Evolutionary conservation across 2,329 filamentous ascomycete genomes (phyloP).

Genomic region (Cadophora luteo-olivacea): DNA sequence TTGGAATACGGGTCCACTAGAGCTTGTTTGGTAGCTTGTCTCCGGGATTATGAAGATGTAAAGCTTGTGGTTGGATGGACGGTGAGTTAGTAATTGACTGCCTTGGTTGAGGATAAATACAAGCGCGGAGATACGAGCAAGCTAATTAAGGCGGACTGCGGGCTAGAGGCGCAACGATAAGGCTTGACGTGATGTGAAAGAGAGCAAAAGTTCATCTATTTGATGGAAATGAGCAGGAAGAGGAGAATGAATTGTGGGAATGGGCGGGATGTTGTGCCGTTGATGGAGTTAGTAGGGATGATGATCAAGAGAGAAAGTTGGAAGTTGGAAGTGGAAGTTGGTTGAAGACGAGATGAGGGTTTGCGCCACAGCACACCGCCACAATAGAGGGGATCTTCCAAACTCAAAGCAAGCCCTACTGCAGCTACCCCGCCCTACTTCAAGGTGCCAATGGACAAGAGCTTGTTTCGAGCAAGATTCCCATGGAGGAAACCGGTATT

Average conservation of each 20-base stretch:
- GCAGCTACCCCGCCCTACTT: background rate
- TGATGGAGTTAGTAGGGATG: background rate
- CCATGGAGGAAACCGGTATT: background rate
- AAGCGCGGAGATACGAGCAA: conserved; percentile 17
- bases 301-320: background rate
- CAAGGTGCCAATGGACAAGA: background rate
- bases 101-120: conserved; percentile 3
- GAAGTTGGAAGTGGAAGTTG: background rate
- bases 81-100: background rate
- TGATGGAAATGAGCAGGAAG: background rate
- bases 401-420: background rate
- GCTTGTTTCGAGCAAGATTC: background rate
- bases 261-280: background rate
- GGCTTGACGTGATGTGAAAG: background rate
- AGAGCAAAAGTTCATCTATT: background rate
- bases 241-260: background rate
- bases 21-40: background rate
- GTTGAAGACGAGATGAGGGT: background rate
- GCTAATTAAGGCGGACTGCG: conserved; percentile 6
- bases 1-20: conserved; percentile 8
- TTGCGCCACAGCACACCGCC: conserved; percentile 6
- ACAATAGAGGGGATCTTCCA: background rate
- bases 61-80: conserved; percentile 4
- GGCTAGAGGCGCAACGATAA: conserved; percentile 8
- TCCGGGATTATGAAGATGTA: background rate